Base-by-base conservation (phyloP, 2,329 filamentous ascomycete genomes). In the Chaetomium sp. region DNA sequence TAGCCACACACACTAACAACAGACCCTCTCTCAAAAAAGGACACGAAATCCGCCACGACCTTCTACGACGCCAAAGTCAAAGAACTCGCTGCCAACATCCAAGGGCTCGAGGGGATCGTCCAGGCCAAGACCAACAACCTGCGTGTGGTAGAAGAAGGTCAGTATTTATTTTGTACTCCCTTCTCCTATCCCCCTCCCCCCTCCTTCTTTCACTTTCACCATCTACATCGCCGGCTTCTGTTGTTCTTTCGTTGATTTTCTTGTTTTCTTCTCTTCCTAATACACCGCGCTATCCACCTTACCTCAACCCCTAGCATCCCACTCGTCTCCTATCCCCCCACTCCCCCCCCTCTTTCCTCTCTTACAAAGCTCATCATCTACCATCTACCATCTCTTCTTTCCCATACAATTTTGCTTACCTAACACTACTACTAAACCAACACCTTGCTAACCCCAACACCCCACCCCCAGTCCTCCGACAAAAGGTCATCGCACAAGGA, bases 71-170 rank as follows among this genome's bases (percentile, higher is more conserved):
- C 67, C 56, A 84, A 83, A 64, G 72, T 80, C 34, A 75, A 76
- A 55, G 78, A 81, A 53, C 69, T 84, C 4, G 70, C 70, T 2
- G 72, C 68, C 52, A 84, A 77, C 52, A 73, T 84, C 35, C 78
- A 80, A 60, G 80, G 81, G 37, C 73, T 84, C 0, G 80, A 84
- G 64, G 66, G 68, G 10, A 82, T 84, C 50, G 74, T 84, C 3
- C 77, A 82, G 64, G 74, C 74, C 57, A 99, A 99, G 77, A 89
- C 88, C 54, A 84, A 86, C 62, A 96, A 94, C 69, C 74, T 95
- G 60, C 83, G 88, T 55, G 79, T 94, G 40, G 86, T 97, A 27
- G 94, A 99, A 75, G 92, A 97, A 75, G 89, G 89, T 86, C 74
- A 56, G 68, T 35, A 10, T 19, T 14, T 34, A 6, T 11, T 40